A percentile compares a stretch with the other conserved stretches of the same genome.
These are phyloP conservation scores for Nitzschia inconspicua DNA, from an alignment of 108 stramenopile genomes.

Conservation along the genomic window DNA sequence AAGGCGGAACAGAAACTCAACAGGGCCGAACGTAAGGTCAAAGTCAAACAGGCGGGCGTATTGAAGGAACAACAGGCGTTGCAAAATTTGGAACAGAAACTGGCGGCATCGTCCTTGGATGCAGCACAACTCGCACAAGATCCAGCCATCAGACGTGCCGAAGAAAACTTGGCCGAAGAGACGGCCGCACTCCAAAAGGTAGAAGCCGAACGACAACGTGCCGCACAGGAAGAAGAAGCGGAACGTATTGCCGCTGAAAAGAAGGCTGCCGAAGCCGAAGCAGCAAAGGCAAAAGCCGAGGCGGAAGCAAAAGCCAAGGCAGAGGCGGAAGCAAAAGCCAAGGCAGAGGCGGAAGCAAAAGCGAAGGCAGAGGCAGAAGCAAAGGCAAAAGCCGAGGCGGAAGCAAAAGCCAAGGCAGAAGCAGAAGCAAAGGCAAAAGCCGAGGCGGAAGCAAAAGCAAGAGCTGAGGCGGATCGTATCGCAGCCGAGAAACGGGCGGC, in stretches of 20 bases:
- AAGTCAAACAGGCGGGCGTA: too few relatives aligned
- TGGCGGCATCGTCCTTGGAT: too few relatives aligned
- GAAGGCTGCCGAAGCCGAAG: background rate
- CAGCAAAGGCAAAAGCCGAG: background rate
- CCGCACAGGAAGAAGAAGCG: background rate
- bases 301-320: slow-evolving; percentile 1
- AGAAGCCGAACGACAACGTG: background rate
- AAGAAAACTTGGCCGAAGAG: background rate
- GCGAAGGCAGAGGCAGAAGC: background rate
- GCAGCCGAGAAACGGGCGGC: background rate
- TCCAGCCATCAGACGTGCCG: too few relatives aligned
- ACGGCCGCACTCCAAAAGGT: background rate
- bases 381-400: slow-evolving; percentile 5
- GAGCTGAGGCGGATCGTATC: background rate
- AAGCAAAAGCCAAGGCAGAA: slow-evolving; percentile 8
- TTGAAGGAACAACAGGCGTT: too few relatives aligned
- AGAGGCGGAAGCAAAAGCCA: background rate
- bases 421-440: slow-evolving; percentile 7
- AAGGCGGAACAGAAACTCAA: slow-evolving; percentile 5
- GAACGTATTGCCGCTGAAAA: background rate
- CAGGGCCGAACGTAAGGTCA: too few relatives aligned
- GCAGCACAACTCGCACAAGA: too few relatives aligned
- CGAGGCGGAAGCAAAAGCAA: slow-evolving; percentile 1
- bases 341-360: slow-evolving; percentile 1
- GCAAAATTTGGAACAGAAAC: too few relatives aligned